Conservation (phyloP, 1,284 basidiomycete genomes). For the Cerrena zonata region DNA sequence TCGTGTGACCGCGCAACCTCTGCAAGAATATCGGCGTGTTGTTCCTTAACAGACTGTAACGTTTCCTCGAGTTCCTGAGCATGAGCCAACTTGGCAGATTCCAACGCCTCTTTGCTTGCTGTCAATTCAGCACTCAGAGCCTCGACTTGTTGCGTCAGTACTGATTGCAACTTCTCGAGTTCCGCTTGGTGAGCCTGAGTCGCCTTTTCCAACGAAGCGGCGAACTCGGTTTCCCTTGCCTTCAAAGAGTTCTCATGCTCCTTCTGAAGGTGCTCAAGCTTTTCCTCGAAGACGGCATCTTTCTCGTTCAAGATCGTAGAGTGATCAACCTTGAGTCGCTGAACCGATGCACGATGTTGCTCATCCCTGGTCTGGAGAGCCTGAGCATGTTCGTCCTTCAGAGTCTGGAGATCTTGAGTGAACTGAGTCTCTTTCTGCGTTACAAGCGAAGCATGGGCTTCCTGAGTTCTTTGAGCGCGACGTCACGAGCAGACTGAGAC, state of each 20-base stretch:
- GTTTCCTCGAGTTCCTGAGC: conserved; percentile 46
- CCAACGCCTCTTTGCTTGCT: conserved; percentile 34
- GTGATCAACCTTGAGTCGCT: conserved; percentile 39
- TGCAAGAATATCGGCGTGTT: conserved; percentile 49
- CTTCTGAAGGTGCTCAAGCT: conserved; percentile 56
- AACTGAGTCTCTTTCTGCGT: conserved; percentile 59
- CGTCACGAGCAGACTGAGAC: conserved; percentile 59
- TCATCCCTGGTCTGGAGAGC: conserved; percentile 51
- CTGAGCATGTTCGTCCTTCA: conserved; percentile 57
- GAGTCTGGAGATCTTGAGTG: conserved; percentile 52
- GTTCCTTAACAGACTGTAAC: conserved; percentile 45
- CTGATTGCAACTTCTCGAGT: conserved; percentile 45
- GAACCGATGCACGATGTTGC: conserved; percentile 43
- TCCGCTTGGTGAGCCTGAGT: conserved; percentile 50
- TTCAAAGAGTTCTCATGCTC: conserved; percentile 56
- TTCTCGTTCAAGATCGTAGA: conserved; percentile 39
- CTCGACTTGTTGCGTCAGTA: conserved; percentile 51
- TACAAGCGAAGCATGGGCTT: conserved; percentile 62
- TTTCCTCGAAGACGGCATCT: conserved; percentile 52
- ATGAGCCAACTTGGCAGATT: conserved; percentile 31
- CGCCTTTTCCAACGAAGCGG: conserved; percentile 54
- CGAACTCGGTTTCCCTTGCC: conserved; percentile 55
- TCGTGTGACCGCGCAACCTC: conserved; percentile 53
- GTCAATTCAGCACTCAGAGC: conserved; percentile 41
- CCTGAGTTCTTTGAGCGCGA: conserved; percentile 54